Base-by-base conservation (phyloP, 805 yeast genomes). In the Barnettozyma vustinii region DNA sequence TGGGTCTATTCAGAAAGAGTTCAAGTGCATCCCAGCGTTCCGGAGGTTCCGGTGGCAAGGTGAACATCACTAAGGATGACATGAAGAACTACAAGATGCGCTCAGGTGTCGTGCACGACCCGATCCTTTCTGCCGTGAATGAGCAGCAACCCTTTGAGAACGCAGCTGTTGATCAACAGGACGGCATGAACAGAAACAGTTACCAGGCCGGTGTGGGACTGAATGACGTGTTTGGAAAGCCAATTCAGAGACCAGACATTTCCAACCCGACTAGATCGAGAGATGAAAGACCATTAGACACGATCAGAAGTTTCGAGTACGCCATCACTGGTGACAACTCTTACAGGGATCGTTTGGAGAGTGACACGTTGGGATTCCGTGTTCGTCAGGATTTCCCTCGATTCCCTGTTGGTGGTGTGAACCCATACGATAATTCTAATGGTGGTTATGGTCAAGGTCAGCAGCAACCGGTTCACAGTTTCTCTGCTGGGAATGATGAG, bases 281-380 rank as follows among this genome's bases (percentile, higher is more conserved):
- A 67, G 92, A 91, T 66, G 99, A 94, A 69, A 80, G 99, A 61
- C 99, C 99, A 4, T 72, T 94, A 60, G 99, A 95, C 66, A 94
- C 99, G 2, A 91, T 94, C 60, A 77, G 98, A 58, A 76, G 87
- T 5, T 94, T 94, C 68, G 98, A 94, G 72, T 94, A 84, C 63
- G 83, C 97, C 36, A 90, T 94, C 55, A 88, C 96, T 7, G 96
- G 96, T 46, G 99, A 94, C 66, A 70, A 76, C 50, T 67, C 79
- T 12, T 84, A 87, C 72, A 81, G 83, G 47, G 94, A 88, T 49
- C 89, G 87, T 59, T 73, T 89, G 60, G 97, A 91, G 67, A 75
- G 91, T 4, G 79, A 79, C 8, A 73, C 80, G 18, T 75, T 85
- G 40, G 98, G 97, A 15, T 91, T 95, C 84, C 81, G 86, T 47